Conservation (phyloP, 805 yeast genomes). For the Dipodascus geniculatus region DNA sequence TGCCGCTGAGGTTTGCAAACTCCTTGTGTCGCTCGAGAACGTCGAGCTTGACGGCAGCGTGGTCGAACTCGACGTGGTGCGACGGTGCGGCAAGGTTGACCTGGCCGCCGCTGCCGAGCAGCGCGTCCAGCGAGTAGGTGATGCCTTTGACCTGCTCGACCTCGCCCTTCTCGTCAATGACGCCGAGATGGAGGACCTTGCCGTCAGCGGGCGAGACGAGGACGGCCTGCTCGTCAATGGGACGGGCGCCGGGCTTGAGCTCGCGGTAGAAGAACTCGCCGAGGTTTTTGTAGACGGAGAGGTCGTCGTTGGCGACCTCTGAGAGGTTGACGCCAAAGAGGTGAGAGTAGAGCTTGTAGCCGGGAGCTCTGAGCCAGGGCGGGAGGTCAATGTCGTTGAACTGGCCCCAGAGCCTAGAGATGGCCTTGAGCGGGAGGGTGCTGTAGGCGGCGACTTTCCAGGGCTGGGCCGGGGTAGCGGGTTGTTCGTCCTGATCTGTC, state of each 20-base stretch:
- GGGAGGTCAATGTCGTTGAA: slow-evolving; percentile 78
- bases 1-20: slow-evolving; percentile 70
- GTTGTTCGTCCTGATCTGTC: slow-evolving; percentile 3
- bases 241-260: slow-evolving; percentile 67
- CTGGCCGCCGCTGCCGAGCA: slow-evolving; percentile 44
- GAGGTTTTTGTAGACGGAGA: slow-evolving; percentile 62
- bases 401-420: slow-evolving; percentile 91
- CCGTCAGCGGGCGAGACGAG: slow-evolving; percentile 94
- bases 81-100: slow-evolving; percentile 7
- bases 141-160: slow-evolving; percentile 96
- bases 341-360: slow-evolving; percentile 64
- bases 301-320: slow-evolving; percentile 78
- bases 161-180: slow-evolving; percentile 27
- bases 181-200: slow-evolving; percentile 70
- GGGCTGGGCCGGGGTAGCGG: slow-evolving; percentile 45
- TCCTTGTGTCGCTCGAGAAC: slow-evolving; percentile 47
- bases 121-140: slow-evolving; percentile 80
- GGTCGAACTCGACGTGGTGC: slow-evolving; percentile 32
- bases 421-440: slow-evolving; percentile 79
- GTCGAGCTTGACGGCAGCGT: slow-evolving; percentile 27
- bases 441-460: slow-evolving; percentile 88
- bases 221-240: slow-evolving; percentile 50
- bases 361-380: slow-evolving; percentile 73
- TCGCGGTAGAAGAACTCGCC: slow-evolving; percentile 86
- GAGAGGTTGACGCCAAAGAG: slow-evolving; percentile 80